Percentiles rank a stretch among this genome's conserved stretches.
Conservation (phyloP, 306 rosid species). For the peach (Prunus persica) region DNA sequence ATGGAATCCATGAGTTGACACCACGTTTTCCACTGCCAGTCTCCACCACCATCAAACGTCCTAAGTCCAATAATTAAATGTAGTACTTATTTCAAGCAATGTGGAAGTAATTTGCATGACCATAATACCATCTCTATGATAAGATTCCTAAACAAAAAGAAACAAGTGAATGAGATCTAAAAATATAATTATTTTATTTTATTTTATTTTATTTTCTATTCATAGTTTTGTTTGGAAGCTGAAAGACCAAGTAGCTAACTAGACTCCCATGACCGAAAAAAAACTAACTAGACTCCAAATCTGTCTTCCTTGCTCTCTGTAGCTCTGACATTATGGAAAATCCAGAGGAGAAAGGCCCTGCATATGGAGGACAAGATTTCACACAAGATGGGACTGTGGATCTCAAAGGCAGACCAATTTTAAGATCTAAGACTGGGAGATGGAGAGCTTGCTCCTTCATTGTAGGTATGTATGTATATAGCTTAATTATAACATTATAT, state of each 20-base stretch:
- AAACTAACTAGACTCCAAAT: neutral
- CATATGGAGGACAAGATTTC: constrained; percentile 15
- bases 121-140: neutral
- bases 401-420: constrained; percentile 34
- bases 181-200: too few relatives aligned
- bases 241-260: too few relatives aligned
- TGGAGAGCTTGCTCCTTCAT: constrained; percentile 45
- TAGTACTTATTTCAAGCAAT: neutral
- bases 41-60: neutral
- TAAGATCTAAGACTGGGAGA: constrained; percentile 35
- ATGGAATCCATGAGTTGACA: neutral
- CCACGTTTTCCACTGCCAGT: neutral
- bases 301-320: neutral
- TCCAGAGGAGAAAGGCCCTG: constrained; percentile 13
- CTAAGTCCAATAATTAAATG: too few relatives aligned
- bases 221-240: too few relatives aligned
- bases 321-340: neutral
- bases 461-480: constrained; percentile 12
- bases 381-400: constrained; percentile 41
- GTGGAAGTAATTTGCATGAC: neutral
- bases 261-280: too few relatives aligned
- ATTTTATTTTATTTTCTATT: too few relatives aligned
- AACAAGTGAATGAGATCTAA: too few relatives aligned
- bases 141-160: too few relatives aligned
- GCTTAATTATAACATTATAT: neutral